Conservation (phyloP, 2,329 filamentous ascomycete genomes). For the Diaporthe vexans region DNA sequence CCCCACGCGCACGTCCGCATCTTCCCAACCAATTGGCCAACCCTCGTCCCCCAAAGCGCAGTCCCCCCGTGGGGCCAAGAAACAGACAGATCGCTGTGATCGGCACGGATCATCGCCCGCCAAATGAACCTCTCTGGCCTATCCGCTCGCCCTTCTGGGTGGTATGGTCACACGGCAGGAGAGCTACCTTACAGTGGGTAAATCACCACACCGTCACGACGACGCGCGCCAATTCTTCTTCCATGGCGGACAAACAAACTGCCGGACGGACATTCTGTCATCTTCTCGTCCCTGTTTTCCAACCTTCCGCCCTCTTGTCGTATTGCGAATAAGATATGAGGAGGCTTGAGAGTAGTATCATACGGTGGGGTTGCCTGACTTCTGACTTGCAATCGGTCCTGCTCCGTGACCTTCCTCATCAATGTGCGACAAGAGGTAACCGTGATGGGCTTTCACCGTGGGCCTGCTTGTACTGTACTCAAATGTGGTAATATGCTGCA, state of each 20-base stretch:
- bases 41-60: background rate
- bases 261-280: constrained; percentile 16
- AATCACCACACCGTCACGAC: background rate
- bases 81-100: constrained; percentile 20
- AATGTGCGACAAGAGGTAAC: background rate
- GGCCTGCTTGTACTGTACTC: background rate
- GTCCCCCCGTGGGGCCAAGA: constrained; percentile 6
- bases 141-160: background rate
- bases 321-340: background rate
- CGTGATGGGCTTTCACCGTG: background rate
- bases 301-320: background rate
- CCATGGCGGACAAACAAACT: constrained; percentile 7
- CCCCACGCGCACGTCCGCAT: background rate
- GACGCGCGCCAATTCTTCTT: background rate
- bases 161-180: constrained; percentile 21
- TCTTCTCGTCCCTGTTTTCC: background rate
- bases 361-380: constrained; percentile 2
- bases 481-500: background rate
- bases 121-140: constrained; percentile 19
- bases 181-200: constrained; percentile 20
- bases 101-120: constrained; percentile 14
- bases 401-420: background rate
- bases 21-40: too few relatives aligned
- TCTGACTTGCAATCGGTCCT: constrained; percentile 1
- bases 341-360: constrained; percentile 14